A percentile compares a stretch with the other conserved stretches of the same genome.
These are phyloP conservation scores for Sporothrix pallida DNA, from an alignment of 2,329 filamentous ascomycete species.

Conservation along the genomic window DNA sequence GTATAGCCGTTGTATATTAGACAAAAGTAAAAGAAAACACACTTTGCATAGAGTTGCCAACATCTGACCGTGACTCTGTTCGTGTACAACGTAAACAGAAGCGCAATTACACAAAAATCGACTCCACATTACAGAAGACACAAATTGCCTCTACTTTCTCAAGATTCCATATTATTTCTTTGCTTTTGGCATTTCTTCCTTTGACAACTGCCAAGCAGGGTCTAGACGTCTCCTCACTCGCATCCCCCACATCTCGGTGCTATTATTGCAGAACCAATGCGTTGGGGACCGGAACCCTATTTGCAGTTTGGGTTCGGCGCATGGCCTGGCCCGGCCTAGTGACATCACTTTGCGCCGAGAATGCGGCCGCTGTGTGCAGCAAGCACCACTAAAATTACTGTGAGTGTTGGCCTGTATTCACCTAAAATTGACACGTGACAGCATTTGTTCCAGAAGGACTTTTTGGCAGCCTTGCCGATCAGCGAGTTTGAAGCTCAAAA, in stretches of 20 bases:
- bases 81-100: too few relatives aligned
- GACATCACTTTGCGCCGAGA: constrained; percentile 28
- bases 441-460: constrained; percentile 10
- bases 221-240: constrained; percentile 17
- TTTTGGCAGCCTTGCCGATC: constrained; percentile 9
- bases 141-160: too few relatives aligned
- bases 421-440: constrained; percentile 19
- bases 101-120: too few relatives aligned
- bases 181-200: not conserved
- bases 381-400: not conserved
- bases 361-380: constrained; percentile 17
- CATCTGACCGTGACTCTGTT: too few relatives aligned
- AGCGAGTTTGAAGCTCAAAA: not conserved
- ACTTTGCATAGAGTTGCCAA: too few relatives aligned
- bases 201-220: not conserved
- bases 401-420: not conserved
- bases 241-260: constrained; percentile 12
- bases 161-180: not conserved
- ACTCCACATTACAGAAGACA: too few relatives aligned
- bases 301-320: not conserved
- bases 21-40: not conserved
- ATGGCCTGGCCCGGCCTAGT: constrained; percentile 23
- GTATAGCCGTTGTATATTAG: constrained; percentile 19
- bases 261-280: not conserved
- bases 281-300: not conserved